Percentiles rank a stretch among this genome's conserved stretches.
phyloP scores from a whole-genome alignment of 768 basidiomycete genomes.

The Leccinum broughii region DNA sequence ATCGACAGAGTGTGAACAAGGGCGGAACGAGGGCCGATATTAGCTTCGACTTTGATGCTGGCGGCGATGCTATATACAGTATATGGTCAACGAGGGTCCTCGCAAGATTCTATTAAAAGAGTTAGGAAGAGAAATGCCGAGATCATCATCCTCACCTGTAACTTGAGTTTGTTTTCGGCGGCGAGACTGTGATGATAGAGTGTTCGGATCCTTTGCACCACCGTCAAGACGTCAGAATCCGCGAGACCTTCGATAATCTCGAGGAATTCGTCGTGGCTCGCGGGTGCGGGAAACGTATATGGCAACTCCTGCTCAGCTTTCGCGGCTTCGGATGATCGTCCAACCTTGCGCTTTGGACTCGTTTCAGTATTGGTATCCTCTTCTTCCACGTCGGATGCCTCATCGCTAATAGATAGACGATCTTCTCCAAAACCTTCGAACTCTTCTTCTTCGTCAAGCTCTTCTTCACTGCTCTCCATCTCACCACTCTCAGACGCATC shows the following conservation, averaged over 20 bases:
- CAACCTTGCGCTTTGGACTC: constrained; percentile 33
- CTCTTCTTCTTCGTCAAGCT: constrained; percentile 9
- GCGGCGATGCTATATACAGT: constrained; percentile 68
- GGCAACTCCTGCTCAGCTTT: constrained; percentile 66
- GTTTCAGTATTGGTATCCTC: constrained; percentile 47
- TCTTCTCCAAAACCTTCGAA: constrained; percentile 37
- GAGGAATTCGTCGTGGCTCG: constrained; percentile 86
- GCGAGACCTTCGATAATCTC: constrained; percentile 71
- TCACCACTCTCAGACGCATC: constrained; percentile 36
- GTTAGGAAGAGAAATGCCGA: background rate
- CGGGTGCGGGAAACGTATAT: constrained; percentile 89
- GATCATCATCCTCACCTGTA: constrained; percentile 61
- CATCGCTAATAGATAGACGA: constrained; percentile 38
- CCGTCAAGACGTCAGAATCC: constrained; percentile 72
- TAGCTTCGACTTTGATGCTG: constrained; percentile 57
- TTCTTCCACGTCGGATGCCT: constrained; percentile 36
- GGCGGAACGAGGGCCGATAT: constrained; percentile 75
- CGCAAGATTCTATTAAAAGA: constrained; percentile 56
- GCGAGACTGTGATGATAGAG: constrained; percentile 92
- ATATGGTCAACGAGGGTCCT: constrained; percentile 87
- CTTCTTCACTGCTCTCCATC: constrained; percentile 33
- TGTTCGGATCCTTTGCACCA: constrained; percentile 87
- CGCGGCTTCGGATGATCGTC: constrained; percentile 33
- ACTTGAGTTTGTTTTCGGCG: constrained; percentile 86
- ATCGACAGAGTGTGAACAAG: constrained; percentile 70